phyloP scores from a whole-genome alignment of 208 protist species.

The Leishmania mexicana region DNA sequence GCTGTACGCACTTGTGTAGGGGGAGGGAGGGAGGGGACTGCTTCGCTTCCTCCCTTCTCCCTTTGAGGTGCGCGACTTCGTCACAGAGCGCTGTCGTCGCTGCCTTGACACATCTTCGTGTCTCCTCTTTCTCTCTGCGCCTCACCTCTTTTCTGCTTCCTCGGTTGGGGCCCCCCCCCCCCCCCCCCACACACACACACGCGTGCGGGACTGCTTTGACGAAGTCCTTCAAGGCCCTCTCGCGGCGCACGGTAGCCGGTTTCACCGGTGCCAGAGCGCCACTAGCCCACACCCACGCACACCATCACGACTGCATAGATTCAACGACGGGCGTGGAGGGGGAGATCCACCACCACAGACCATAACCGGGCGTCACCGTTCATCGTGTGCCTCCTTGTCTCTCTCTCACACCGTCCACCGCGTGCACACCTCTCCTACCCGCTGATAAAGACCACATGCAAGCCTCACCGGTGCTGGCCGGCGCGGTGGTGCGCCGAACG shows the following conservation, averaged over 20 bases:
- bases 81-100: neutral
- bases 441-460: constrained; percentile 7
- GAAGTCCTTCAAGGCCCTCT: neutral
- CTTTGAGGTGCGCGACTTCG: neutral
- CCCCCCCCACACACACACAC: neutral
- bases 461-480: neutral
- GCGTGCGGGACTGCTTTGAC: neutral
- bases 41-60: neutral
- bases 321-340: neutral
- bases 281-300: neutral
- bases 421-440: neutral
- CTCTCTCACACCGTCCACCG: neutral
- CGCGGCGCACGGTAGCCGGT: neutral
- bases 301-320: neutral
- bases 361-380: neutral
- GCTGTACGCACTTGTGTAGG: neutral
- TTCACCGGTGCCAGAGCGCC: neutral
- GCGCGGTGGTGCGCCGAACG: constrained; percentile 11
- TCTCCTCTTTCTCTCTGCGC: neutral
- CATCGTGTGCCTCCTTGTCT: neutral
- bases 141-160: neutral
- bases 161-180: neutral
- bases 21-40: neutral
- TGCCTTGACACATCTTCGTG: neutral
- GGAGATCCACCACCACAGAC: neutral